phyloP scores from a whole-genome alignment of 495 filamentous ascomycete genomes.

The Trichoderma parareesei region DNA sequence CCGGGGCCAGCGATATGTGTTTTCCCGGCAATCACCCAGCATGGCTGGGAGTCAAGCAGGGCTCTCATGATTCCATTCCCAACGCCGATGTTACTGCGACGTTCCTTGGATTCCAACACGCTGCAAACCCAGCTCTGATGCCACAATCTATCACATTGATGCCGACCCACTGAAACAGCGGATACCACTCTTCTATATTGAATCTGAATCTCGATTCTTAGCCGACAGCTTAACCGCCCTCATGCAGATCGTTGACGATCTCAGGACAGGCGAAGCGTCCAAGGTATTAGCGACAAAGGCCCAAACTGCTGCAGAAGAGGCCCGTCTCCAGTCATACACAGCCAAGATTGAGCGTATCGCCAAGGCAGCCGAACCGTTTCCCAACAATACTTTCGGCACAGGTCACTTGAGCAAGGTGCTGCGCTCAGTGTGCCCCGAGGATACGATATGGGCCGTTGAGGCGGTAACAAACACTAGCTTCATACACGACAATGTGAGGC shows the following conservation, averaged over 20 bases:
- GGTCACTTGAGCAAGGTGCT: constrained; percentile 9
- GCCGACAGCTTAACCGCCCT: constrained; percentile 61
- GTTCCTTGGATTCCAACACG: constrained; percentile 25
- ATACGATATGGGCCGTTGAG: constrained; percentile 65
- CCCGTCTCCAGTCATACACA: neutral
- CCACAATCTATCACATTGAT: constrained; percentile 25
- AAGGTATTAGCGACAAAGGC: neutral
- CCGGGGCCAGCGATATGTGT: constrained; percentile 88
- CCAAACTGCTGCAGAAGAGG: neutral
- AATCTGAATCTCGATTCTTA: constrained; percentile 59
- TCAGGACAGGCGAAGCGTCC: constrained; percentile 1
- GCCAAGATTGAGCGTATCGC: neutral
- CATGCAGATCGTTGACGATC: constrained; percentile 49
- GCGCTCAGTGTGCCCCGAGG: constrained; percentile 43
- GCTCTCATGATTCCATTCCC: constrained; percentile 23
- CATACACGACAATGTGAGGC: constrained; percentile 20
- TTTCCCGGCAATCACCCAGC: constrained; percentile 73
- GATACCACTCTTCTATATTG: constrained; percentile 70
- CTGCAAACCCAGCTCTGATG: constrained; percentile 17
- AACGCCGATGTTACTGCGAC: constrained; percentile 19
- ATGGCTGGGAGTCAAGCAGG: constrained; percentile 69
- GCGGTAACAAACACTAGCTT: constrained; percentile 21
- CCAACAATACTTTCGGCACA: constrained; percentile 8
- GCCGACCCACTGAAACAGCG: constrained; percentile 22
- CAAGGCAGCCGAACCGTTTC: neutral